Evolutionary conservation across 1,284 basidiomycete genomes (phyloP).

Genomic region (Cryptococcus amylolentus): DNA sequence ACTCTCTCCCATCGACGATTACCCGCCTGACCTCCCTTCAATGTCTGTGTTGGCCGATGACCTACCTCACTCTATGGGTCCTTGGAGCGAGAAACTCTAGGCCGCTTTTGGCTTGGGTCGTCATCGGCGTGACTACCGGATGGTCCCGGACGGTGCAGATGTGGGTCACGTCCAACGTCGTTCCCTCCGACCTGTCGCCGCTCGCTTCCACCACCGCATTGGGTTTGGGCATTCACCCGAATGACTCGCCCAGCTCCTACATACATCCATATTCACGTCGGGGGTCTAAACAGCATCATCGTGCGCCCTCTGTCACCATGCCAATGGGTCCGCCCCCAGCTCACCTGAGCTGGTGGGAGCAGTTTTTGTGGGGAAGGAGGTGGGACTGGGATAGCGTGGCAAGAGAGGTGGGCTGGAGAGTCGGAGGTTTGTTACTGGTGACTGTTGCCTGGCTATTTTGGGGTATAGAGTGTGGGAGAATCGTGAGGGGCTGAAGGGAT

Average conservation of each 20-base stretch:
- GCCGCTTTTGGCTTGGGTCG: conserved; percentile 49
- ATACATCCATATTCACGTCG: not conserved
- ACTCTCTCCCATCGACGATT: conserved; percentile 48
- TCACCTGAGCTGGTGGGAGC: conserved; percentile 26
- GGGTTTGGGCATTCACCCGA: not conserved
- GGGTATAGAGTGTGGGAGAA: conserved; percentile 32
- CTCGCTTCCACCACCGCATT: not conserved
- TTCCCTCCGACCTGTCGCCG: conserved; percentile 12
- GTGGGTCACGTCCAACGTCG: conserved; percentile 52
- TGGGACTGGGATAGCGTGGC: conserved; percentile 49
- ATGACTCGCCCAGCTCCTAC: not conserved
- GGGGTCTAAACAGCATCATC: not conserved
- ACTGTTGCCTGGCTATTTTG: conserved; percentile 48
- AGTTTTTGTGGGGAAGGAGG: conserved; percentile 35
- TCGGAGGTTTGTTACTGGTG: conserved; percentile 39
- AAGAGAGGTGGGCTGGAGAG: conserved; percentile 44
- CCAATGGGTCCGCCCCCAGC: conserved; percentile 15
- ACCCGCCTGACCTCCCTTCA: conserved; percentile 51
- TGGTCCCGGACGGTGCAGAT: conserved; percentile 47
- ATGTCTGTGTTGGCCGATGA: conserved; percentile 51
- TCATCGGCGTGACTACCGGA: conserved; percentile 50
- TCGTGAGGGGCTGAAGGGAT: conserved; percentile 6
- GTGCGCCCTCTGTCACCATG: not conserved
- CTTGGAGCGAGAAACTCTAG: conserved; percentile 37
- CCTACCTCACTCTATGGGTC: conserved; percentile 46